Evolutionary conservation across 495 filamentous ascomycete genomes (phyloP).

Genomic region (Hypoxylon perforatum): DNA sequence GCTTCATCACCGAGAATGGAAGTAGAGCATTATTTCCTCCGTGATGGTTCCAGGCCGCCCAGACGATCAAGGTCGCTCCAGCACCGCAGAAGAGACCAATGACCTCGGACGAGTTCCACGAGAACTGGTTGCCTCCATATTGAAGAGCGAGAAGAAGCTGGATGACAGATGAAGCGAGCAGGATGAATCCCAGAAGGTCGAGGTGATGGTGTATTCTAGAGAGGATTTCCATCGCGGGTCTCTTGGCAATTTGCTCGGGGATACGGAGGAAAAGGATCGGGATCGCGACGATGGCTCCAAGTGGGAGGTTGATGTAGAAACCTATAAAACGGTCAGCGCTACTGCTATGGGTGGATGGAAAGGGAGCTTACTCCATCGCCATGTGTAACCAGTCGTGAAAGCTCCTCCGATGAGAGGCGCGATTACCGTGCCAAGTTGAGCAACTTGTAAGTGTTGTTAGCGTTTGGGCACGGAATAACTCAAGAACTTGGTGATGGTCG

Average conservation of each 20-base stretch:
- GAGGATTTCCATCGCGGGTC: neutral
- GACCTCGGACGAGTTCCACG: slow-evolving; percentile 48
- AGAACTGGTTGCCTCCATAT: slow-evolving; percentile 55
- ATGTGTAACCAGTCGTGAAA: slow-evolving; percentile 64
- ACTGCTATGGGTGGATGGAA: neutral
- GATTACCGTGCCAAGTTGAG: slow-evolving; percentile 41
- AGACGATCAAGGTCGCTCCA: slow-evolving; percentile 49
- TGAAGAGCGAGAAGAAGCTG: slow-evolving; percentile 58
- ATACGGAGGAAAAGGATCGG: slow-evolving; percentile 54
- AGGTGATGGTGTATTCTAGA: neutral
- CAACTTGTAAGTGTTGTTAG: slow-evolving; percentile 42
- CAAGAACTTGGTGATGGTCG: neutral
- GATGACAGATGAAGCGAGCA: slow-evolving; percentile 52
- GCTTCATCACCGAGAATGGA: slow-evolving; percentile 9
- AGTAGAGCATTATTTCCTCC: slow-evolving; percentile 56
- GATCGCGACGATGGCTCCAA: slow-evolving; percentile 40
- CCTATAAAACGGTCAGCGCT: slow-evolving; percentile 45
- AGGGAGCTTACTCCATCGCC: slow-evolving; percentile 59
- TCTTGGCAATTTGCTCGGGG: slow-evolving; percentile 42
- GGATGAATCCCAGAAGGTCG: neutral
- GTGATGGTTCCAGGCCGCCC: slow-evolving; percentile 53
- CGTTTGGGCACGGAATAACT: neutral
- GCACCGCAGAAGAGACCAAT: slow-evolving; percentile 51
- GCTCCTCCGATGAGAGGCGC: slow-evolving; percentile 68
- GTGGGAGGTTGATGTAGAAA: slow-evolving; percentile 61